Evolutionary conservation across 495 filamentous ascomycete genomes (phyloP).

Genomic region (Sordaria brevicollis): DNA sequence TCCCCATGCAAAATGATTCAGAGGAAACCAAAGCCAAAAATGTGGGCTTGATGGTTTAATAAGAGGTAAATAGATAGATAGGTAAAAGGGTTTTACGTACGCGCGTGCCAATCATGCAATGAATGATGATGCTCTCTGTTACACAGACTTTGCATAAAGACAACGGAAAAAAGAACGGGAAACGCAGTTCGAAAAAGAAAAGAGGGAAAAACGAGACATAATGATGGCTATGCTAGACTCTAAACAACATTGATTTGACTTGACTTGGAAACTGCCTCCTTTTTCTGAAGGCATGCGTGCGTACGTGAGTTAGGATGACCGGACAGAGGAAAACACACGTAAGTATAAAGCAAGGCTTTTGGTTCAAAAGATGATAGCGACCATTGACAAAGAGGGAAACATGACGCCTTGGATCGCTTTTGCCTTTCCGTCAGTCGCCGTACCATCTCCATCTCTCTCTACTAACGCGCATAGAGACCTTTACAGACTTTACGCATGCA

Average conservation of each 20-base stretch:
- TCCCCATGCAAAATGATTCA: background rate
- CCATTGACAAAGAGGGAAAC: background rate
- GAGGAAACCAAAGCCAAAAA: background rate
- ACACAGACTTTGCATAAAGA: background rate
- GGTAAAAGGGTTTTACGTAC: background rate
- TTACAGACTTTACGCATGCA: background rate
- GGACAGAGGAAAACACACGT: background rate
- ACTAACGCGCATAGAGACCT: background rate
- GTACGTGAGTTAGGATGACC: background rate
- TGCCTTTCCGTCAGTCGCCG: background rate
- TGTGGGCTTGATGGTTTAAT: too few relatives aligned
- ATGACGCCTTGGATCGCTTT: background rate
- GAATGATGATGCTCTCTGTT: background rate
- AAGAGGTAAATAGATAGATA: background rate
- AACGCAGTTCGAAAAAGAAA: background rate
- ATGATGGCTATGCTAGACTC: background rate
- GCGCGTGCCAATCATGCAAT: background rate
- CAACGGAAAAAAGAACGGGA: background rate
- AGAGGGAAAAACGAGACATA: background rate
- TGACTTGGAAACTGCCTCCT: background rate
- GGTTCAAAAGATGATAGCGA: background rate
- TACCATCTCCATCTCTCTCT: background rate
- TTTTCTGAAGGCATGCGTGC: slow-evolving; percentile 1
- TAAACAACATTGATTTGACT: background rate
- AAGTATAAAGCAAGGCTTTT: background rate